Base-by-base conservation (phyloP, 2,329 filamentous ascomycete genomes). In the Lojkania enalia region DNA sequence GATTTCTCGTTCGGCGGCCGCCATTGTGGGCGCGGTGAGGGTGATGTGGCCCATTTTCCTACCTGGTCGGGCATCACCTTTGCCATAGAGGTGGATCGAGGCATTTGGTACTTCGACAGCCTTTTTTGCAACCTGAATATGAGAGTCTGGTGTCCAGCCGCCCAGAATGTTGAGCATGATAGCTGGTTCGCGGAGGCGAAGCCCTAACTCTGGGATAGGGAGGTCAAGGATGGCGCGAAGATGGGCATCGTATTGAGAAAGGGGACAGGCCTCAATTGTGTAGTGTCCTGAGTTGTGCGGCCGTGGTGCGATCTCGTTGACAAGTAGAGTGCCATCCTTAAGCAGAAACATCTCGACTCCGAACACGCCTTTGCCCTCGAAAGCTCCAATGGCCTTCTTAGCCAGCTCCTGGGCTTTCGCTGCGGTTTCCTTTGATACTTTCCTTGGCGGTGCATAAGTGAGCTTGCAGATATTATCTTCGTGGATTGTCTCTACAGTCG, bases 11-110 rank as follows among this genome's bases (percentile, higher is more conserved):
- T 87, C 82, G n/a, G 86, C 83, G 58, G 85, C 78, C 27, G 80
- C 74, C 63, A 91, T 83, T 0, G 81, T 83, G 11, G 80, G 76
- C 1, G 84, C 84, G 1, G 88, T 87, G 27, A 95, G 74, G 1
- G 91, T 97, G 56, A 99, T 83, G 69, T 99, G 94, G 9, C 92
- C 92, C 74, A 97, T 97, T 71, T 97, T 99, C 35, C 94, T 85
- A 23, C 89, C 87, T 3, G 88, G 89, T 58, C 90, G 88, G 19
- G 90, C 87, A 35, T 82, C 83, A 9, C 81, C 82, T 72, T 97
- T 97, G 61, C 91, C 91, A 73, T 99, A 99, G 35, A 96, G 82
- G 63, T 99, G 92, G 9, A 96, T 78, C 40, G 76, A 79, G 27
- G 80, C 82, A 42, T 77, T 81, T 32, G 78, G 80, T 41, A 78